A percentile compares a stretch with the other conserved stretches of the same genome.
These are phyloP conservation scores for Candida yuanshanica DNA, from an alignment of 805 yeast genomes.

Conservation along the genomic window DNA sequence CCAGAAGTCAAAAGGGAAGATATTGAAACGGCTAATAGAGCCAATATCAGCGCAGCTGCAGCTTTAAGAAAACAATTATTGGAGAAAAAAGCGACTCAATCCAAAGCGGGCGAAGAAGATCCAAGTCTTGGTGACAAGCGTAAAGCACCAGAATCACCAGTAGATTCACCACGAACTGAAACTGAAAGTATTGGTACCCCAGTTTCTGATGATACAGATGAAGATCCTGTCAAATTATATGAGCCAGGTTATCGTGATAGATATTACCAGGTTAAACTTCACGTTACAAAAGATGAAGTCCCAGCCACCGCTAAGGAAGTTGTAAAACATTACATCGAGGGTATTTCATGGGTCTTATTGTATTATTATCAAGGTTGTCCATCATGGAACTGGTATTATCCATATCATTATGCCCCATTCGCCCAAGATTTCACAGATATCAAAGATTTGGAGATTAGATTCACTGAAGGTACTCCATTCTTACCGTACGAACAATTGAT, in stretches of 20 bases:
- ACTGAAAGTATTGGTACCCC: constrained; percentile 10
- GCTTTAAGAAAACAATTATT: constrained; percentile 32
- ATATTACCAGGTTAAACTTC: constrained; percentile 75
- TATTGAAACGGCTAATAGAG: constrained; percentile 28
- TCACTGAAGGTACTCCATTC: constrained; percentile 72
- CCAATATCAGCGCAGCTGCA: constrained; percentile 42
- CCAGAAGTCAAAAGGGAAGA: constrained; percentile 19
- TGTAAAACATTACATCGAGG: constrained; percentile 77
- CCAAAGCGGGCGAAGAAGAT: constrained; percentile 1
- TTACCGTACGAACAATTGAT: constrained; percentile 88
- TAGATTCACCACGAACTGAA: constrained; percentile 13
- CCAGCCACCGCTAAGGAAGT: constrained; percentile 50
- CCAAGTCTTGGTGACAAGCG: constrained; percentile 20
- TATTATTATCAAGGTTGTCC: constrained; percentile 98
- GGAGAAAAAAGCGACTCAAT: constrained; percentile 21
- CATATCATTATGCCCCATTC: constrained; percentile 97
- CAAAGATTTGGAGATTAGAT: constrained; percentile 45
- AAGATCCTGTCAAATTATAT: constrained; percentile 58
- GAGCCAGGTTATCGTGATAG: constrained; percentile 84
- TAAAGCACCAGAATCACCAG: constrained; percentile 9
- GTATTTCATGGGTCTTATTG: constrained; percentile 92
- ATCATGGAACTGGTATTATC: constrained; percentile 97
- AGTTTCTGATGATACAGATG: constrained; percentile 29
- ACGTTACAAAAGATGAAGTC: constrained; percentile 47
- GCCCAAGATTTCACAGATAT: constrained; percentile 74